Conservation (phyloP, 2,329 filamentous ascomycete species). For the Canariomyces notabilis region DNA sequence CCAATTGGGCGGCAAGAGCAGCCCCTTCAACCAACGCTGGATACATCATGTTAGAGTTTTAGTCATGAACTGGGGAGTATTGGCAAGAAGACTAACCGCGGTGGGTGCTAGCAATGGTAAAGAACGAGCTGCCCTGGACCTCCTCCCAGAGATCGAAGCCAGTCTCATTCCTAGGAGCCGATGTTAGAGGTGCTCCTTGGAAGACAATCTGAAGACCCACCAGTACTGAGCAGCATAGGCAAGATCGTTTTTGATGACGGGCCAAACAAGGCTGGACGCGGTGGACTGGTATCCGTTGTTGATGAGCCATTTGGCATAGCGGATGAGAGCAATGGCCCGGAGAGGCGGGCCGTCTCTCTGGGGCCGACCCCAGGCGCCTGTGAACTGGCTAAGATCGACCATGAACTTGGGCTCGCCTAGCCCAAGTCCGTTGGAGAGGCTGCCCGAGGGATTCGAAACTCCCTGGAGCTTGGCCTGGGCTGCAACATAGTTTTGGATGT, state of each 20-base stretch:
- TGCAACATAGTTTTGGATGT: conserved; percentile 63
- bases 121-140: conserved; percentile 71
- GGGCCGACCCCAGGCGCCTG: conserved; percentile 68
- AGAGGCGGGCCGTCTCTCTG: conserved; percentile 76
- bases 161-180: conserved; percentile 43
- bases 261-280: conserved; percentile 59
- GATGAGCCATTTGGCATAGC: conserved; percentile 68
- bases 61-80: not conserved
- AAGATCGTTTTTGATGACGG: conserved; percentile 70
- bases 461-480: conserved; percentile 63
- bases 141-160: conserved; percentile 83
- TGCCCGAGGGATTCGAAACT: conserved; percentile 65
- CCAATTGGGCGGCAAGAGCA: conserved; percentile 58
- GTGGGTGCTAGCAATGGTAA: conserved; percentile 66
- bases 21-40: conserved; percentile 60
- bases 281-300: conserved; percentile 57
- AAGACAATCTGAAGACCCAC: conserved; percentile 28
- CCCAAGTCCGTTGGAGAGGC: conserved; percentile 45
- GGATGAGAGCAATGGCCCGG: conserved; percentile 66
- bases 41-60: not conserved
- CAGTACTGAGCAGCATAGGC: conserved; percentile 71
- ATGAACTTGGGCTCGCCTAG: conserved; percentile 72
- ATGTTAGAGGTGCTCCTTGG: conserved; percentile 1
- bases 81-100: conserved; percentile 42
- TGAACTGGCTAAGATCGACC: conserved; percentile 59